These are phyloP conservation scores for Rhizomucor pusillus DNA, from an alignment of 371 early-diverging fungal genomes.

Conservation along the genomic window DNA sequence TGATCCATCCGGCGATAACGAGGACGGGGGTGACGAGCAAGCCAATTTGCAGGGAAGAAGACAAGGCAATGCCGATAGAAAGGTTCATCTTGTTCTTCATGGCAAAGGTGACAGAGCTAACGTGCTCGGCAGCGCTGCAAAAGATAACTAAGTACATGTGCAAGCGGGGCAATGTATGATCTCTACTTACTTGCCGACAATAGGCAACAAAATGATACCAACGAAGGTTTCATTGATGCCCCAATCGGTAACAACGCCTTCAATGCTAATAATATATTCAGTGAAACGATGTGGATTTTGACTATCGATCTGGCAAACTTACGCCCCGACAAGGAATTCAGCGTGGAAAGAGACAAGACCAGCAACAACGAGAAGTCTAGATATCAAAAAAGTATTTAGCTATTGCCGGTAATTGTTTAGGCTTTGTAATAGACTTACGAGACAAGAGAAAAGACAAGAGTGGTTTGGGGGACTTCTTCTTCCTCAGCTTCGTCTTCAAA, in stretches of 20 bases:
- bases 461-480: no score
- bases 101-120: conserved; percentile 81
- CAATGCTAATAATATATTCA: no score
- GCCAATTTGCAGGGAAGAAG: conserved; percentile 88
- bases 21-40: conserved; percentile 85
- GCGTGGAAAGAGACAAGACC: conserved; percentile 74
- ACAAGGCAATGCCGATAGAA: conserved; percentile 82
- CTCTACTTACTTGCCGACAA: conserved; percentile 74
- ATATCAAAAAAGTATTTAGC: no score
- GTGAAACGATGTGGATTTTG: no score
- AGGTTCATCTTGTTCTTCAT: conserved; percentile 91
- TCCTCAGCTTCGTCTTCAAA: no score
- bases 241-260: conserved; percentile 67
- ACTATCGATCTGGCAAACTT: no score
- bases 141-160: no score
- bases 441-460: no score
- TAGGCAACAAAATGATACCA: conserved; percentile 84
- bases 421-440: no score
- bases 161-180: not conserved
- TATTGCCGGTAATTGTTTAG: no score
- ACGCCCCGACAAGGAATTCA: conserved; percentile 76
- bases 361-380: conserved; percentile 51
- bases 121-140: conserved; percentile 61
- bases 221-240: conserved; percentile 79
- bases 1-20: conserved; percentile 87